Evolutionary conservation across 2,329 filamentous ascomycete species (phyloP).

Genomic region (Paecilomyces sp.): DNA sequence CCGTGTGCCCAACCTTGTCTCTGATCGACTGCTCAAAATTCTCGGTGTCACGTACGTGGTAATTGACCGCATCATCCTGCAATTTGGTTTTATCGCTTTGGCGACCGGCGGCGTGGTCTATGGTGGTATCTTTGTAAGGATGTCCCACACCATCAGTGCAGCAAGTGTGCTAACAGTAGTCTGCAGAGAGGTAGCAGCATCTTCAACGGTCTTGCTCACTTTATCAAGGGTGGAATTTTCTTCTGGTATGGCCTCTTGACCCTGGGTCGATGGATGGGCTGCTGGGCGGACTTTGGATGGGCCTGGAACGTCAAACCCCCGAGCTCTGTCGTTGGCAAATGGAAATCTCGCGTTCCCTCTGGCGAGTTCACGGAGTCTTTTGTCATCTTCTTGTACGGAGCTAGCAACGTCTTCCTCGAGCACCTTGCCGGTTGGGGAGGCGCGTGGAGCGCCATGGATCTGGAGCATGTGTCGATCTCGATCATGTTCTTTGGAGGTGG

Average conservation of each 20-base stretch:
- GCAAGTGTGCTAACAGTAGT: background rate
- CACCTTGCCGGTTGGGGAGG: slow-evolving; percentile 68
- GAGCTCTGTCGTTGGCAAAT: slow-evolving; percentile 50
- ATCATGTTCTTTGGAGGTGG: slow-evolving; percentile 91
- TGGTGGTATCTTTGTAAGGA: slow-evolving; percentile 75
- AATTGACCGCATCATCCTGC: slow-evolving; percentile 69
- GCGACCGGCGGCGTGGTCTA: slow-evolving; percentile 68
- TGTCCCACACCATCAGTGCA: background rate
- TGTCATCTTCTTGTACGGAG: slow-evolving; percentile 83
- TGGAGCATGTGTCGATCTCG: slow-evolving; percentile 90
- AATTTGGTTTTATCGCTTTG: slow-evolving; percentile 68
- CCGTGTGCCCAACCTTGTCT: slow-evolving; percentile 50
- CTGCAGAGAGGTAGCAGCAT: slow-evolving; percentile 58
- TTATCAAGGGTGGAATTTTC: slow-evolving; percentile 90
- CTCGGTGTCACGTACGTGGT: slow-evolving; percentile 57
- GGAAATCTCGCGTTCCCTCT: slow-evolving; percentile 58
- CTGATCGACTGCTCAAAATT: slow-evolving; percentile 49
- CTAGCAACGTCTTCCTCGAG: slow-evolving; percentile 87
- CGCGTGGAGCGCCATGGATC: slow-evolving; percentile 68
- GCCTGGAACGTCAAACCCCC: slow-evolving; percentile 82
- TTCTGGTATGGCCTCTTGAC: slow-evolving; percentile 88
- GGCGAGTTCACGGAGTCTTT: slow-evolving; percentile 87
- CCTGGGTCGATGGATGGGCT: slow-evolving; percentile 81
- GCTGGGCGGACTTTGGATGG: slow-evolving; percentile 87
- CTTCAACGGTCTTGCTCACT: slow-evolving; percentile 85